Evolutionary conservation across 2,329 filamentous ascomycete species (phyloP).

Genomic region (Colletotrichum sp.): DNA sequence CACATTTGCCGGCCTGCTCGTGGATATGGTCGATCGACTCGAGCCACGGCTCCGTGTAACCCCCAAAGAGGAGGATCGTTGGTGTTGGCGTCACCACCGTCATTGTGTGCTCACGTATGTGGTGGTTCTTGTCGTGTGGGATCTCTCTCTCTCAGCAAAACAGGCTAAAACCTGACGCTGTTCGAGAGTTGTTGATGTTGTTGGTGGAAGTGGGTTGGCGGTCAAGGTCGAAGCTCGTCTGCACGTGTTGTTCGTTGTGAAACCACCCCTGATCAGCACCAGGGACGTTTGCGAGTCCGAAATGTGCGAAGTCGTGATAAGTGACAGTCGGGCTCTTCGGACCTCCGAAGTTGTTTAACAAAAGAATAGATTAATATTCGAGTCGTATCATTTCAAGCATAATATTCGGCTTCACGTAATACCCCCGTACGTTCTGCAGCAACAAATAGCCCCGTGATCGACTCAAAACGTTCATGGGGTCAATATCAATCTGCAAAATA

Average conservation of each 20-base stretch:
- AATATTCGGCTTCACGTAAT: not conserved
- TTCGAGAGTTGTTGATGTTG: not conserved
- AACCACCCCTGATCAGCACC: not conserved
- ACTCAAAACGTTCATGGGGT: not conserved
- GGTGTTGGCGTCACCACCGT: conserved; percentile 5
- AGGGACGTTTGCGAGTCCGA: not conserved
- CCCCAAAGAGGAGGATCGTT: not conserved
- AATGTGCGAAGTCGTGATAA: not conserved
- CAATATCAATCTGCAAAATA: not conserved
- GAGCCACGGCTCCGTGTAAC: not conserved
- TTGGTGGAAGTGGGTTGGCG: not conserved
- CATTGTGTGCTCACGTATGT: not conserved
- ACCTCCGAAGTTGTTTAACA: not conserved
- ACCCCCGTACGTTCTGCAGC: not conserved
- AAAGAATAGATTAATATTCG: not conserved
- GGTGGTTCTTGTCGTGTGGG: no score
- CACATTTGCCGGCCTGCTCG: not conserved
- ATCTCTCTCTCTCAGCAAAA: not conserved
- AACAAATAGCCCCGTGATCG: not conserved
- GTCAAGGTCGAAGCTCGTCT: not conserved
- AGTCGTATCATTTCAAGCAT: not conserved
- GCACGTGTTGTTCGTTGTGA: not conserved
- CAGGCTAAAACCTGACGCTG: not conserved
- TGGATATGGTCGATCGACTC: not conserved
- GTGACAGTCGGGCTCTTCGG: not conserved